Evolutionary conservation across 306 rosid genomes (phyloP), one percentile per base, ranked within the genome.

Genomic region (Sindora glabra): DNA sequence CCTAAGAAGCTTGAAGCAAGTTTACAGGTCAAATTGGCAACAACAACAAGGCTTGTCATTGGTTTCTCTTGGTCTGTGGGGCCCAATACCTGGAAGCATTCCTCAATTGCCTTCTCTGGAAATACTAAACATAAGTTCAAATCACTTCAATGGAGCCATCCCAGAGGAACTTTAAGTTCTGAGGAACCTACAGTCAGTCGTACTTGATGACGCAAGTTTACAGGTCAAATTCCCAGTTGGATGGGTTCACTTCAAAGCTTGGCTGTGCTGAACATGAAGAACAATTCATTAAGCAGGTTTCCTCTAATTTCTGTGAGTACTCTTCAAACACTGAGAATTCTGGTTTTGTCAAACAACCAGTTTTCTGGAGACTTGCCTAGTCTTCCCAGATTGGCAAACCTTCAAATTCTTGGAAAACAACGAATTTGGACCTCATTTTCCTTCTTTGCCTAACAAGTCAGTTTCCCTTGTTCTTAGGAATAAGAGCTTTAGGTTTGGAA

Each of bases 351-450:
- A 42, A 73, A 64, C 59, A 92, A 92, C 65, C 64, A 49, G 21
- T 60, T 89, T 30, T 66, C 70, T 48, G 99, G 99, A 48, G 82
- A 80, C 5, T 71, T 89, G 24, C 99, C 99, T 59, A 30, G 75
- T 65, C 77, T 92, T 71, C 59, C 61, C 12, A 74, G 65, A 38
- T 76, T 92, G 75, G 74, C 73, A 57, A 88, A 88, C 70, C 70
- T 92, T 69, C 96, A 92, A 73, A 77, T 77, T 59, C 82, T 92
- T 89, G 52, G 86, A 84, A 60, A 80, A 63, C 47, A 89, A 92
- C 73, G 40, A 51, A 54, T 69, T 92, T 13, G 99, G 99, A 57
- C 90, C 83, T 21, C 78, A 78, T 52, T 83, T 92, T 61, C 96
- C 99, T n/a, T 67, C 46, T 47, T 71, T 92, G 25, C 85, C 85